Base-by-base conservation (phyloP, 768 basidiomycete species). In the Hericium rajendrae region DNA sequence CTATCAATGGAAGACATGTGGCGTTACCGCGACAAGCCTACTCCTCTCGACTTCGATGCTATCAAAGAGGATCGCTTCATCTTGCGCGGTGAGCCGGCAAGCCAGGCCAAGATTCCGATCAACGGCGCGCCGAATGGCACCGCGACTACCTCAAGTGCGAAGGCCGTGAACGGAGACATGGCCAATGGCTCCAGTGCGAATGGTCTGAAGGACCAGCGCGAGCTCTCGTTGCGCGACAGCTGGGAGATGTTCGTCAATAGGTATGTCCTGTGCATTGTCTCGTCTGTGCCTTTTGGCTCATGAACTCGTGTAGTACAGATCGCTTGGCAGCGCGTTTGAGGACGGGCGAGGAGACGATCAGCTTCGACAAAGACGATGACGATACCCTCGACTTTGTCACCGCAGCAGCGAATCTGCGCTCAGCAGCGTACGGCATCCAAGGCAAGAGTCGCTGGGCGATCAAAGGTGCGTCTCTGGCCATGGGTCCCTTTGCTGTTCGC, bases 301-400 rank as follows among this genome's bases (percentile, higher is more conserved):
- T 26, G 20, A 39, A 40, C 8, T 26, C 41, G 11, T 48, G 16
- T 26, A 97, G 95, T 66, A 85, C 89, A n/a, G 81, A 86, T 50
- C 83, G 86, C 6, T 75, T 98, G 2, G 84, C 91, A 6, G 72
- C 73, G 3, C 85, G 91, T 18, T 71, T 92, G 15, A 76, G 76
- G 52, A 71, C 76, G 61, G 81, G 86, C 18, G 80, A 91, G 72
- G 77, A 81, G 15, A 86, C 77, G 0, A 89, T 97, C 53, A 74
- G 85, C 0, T 98, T 98, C 63, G 97, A 99, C 75, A 99, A 99
- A 69, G 97, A 99, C 66, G 97, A 98, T 66, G 91, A 94, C 37
- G 97, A 97, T 64, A 87, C 94, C 0, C 80, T 99, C 3, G 94
- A 98, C 71, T 98, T 99, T 65, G 97, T 98, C 22, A 91, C 94